Evolutionary conservation across 1,139 yeast species (phyloP).

Genomic region (Sugiyamaella pinicola): DNA sequence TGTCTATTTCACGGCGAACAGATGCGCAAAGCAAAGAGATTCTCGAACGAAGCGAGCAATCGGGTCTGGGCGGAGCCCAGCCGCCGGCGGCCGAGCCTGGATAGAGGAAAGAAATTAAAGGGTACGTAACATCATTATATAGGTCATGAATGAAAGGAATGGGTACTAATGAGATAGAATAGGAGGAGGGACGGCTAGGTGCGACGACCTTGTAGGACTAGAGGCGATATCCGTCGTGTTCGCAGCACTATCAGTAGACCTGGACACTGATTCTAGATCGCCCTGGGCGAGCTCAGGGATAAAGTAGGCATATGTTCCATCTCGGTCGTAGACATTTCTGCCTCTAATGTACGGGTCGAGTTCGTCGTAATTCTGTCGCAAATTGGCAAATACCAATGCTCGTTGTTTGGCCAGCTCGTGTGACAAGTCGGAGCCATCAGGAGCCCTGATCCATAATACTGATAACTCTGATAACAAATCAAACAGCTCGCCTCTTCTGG

Average conservation of each 20-base stretch:
- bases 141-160: too few species aligned
- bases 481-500: slow-evolving; percentile 54
- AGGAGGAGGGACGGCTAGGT: neutral
- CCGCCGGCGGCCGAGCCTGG: too few species aligned
- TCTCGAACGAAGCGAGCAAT: too few species aligned
- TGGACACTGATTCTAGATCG: slow-evolving; percentile 3
- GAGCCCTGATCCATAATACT: slow-evolving; percentile 61
- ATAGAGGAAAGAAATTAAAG: neutral
- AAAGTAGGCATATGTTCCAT: slow-evolving; percentile 45
- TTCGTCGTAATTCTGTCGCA: slow-evolving; percentile 58
- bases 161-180: neutral
- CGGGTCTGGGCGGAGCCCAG: too few species aligned
- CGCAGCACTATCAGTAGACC: neutral
- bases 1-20: too few species aligned
- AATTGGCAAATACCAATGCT: slow-evolving; percentile 48
- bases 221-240: neutral
- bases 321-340: slow-evolving; percentile 66
- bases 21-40: too few species aligned
- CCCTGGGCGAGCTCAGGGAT: slow-evolving; percentile 24
- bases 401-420: slow-evolving; percentile 49
- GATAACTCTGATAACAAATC: slow-evolving; percentile 59
- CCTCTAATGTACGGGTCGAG: slow-evolving; percentile 76
- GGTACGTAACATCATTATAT: neutral
- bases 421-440: slow-evolving; percentile 47
- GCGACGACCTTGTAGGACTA: neutral